A percentile compares a stretch with the other conserved stretches of the same genome.
phyloP scores from a whole-genome alignment of 192 early-diverging fungal genomes.

The Funneliformis geosporum region DNA sequence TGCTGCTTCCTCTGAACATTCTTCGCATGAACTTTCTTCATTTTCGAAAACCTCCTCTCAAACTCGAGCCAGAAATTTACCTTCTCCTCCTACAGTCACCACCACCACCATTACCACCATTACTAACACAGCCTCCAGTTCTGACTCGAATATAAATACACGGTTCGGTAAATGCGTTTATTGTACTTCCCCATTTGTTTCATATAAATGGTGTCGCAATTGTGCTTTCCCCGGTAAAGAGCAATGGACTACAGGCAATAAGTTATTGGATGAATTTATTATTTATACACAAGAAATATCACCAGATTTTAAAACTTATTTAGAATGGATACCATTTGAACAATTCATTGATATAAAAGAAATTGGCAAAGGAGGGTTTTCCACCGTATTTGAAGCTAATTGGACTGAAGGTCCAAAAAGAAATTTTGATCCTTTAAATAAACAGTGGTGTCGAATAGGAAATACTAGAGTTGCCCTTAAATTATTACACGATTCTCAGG shows the following conservation, averaged over 20 bases:
- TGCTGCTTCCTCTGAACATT: background rate
- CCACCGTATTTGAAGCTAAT: background rate
- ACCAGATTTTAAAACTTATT: background rate
- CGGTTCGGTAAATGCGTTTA: background rate
- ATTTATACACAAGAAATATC: background rate
- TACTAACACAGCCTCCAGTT: background rate
- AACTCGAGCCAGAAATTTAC: background rate
- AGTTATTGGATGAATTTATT: background rate
- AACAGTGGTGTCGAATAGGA: background rate
- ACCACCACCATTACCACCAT: background rate
- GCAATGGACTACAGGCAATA: background rate
- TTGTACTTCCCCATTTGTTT: background rate
- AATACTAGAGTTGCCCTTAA: background rate
- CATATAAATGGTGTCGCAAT: background rate
- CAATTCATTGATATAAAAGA: slow-evolving; percentile 5
- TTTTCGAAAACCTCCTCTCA: background rate
- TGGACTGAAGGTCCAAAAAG: slow-evolving; percentile 8
- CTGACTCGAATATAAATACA: background rate
- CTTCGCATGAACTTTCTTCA: background rate
- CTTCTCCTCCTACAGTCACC: background rate
- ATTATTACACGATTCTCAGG: background rate
- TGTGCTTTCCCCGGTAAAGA: background rate
- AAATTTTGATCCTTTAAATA: background rate
- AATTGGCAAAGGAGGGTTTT: background rate
- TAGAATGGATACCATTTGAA: background rate